phyloP scores from a whole-genome alignment of 441 rosid species.

The Erodium texanum region DNA sequence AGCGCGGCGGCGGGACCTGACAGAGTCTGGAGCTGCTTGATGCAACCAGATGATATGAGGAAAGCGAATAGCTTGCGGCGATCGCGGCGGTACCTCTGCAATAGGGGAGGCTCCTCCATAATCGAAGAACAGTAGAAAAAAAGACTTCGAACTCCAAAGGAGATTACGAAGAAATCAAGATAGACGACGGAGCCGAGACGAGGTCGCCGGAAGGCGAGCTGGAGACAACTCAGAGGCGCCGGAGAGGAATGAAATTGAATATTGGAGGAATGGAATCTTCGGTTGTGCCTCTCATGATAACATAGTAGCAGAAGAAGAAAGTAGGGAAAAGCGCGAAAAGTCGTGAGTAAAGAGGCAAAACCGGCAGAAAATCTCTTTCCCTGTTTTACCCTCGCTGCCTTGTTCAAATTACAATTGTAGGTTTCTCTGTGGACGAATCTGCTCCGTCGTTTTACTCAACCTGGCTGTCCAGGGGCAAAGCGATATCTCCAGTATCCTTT shows the following conservation, averaged over 20 bases:
- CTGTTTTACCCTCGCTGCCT: not conserved
- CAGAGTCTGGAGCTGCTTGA: conserved; percentile 48
- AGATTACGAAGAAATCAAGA: not conserved
- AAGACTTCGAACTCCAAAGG: not conserved
- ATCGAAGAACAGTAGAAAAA: not conserved
- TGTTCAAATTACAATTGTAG: not conserved
- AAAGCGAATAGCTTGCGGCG: conserved; percentile 82
- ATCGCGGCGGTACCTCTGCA: conserved; percentile 70
- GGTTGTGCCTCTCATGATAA: not conserved
- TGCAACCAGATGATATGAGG: conserved; percentile 52
- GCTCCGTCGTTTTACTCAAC: not conserved
- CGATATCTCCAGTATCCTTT: not conserved
- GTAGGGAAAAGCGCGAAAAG: conserved; percentile 43
- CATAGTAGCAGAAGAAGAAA: conserved; percentile 1
- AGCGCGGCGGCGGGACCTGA: conserved; percentile 42
- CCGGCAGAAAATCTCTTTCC: conserved; percentile 17
- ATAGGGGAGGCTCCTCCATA: conserved; percentile 35
- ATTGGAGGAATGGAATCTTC: conserved; percentile 2
- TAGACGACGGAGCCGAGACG: not conserved
- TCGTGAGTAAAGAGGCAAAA: conserved; percentile 24
- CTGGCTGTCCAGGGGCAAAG: not conserved
- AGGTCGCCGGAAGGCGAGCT: not conserved
- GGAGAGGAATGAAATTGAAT: conserved; percentile 2
- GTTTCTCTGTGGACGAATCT: no score
- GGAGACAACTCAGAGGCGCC: conserved; percentile 1